Evolutionary conservation across 2,329 filamentous ascomycete genomes (phyloP), one percentile per base, ranked within the genome.

Genomic region (Ilyonectria robusta): DNA sequence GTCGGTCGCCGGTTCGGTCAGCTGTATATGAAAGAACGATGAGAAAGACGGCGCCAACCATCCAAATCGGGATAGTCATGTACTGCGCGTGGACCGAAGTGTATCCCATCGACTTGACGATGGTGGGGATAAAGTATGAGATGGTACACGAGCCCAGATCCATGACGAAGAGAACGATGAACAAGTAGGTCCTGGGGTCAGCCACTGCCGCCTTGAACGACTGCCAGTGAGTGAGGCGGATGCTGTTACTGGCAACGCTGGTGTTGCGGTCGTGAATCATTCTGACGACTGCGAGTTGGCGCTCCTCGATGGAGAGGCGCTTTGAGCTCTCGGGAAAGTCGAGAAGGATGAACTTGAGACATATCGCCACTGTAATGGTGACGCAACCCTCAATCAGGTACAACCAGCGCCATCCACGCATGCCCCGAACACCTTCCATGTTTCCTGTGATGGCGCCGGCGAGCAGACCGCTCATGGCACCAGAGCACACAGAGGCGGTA

Each of bases 331-430:
- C 87, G 0, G 91, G 91, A 0, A 89, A 86, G 77, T 93, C 91
- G 2, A 90, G 91, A n/a, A 93, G 78, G 0, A 89, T 89, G 71
- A 90, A 72, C 77, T 90, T 91, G 3, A 84, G 78, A 23, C 91
- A 81, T 5, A 92, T 23, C 0, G 85, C 83, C 0, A 92, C 78
- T 3, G 82, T 81, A 64, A 78, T 68, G 9, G 81, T 83, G 70
- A 91, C 86, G 72, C 91, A 87, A 21, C 91, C 91, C 76, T 93
- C 91, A 19, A 93, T 87, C 8, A 86, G 86, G 67, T 92, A 93
- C 63, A 92, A 90, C 90, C 91, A 92, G 6, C 90, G 83, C 91
- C 90, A 93, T n/a, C 79, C 80, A 33, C 80, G 80, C 0, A 92
- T 80, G 13, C 81, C 77, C 1, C 88, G 76, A 15, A 88, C 89